Evolutionary conservation across 2,329 filamentous ascomycete species (phyloP).

Genomic region (Hypoxylon sp.): DNA sequence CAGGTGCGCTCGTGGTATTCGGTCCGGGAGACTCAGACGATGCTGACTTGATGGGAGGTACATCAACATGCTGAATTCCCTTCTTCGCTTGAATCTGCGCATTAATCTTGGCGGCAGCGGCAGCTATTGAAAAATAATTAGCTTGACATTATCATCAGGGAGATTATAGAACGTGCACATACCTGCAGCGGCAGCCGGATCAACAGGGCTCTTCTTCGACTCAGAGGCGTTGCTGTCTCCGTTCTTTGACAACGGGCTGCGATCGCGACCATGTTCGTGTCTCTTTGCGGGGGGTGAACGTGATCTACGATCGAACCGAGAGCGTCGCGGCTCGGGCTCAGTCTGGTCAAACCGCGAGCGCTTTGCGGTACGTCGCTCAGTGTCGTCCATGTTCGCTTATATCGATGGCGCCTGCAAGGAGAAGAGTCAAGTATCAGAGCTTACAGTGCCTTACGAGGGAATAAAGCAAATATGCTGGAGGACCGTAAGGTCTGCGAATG

Average conservation of each 20-base stretch:
- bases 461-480: slow-evolving; percentile 9
- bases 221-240: slow-evolving; percentile 56
- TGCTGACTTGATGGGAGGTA: slow-evolving; percentile 81
- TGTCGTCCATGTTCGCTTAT: slow-evolving; percentile 76
- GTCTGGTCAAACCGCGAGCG: slow-evolving; percentile 96
- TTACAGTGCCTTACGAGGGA: background rate
- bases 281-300: slow-evolving; percentile 81
- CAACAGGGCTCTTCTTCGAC: slow-evolving; percentile 67
- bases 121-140: slow-evolving; percentile 68
- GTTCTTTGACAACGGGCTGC: slow-evolving; percentile 78
- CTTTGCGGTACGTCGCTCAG: slow-evolving; percentile 80
- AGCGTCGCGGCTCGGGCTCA: slow-evolving; percentile 82
- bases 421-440: background rate
- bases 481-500: background rate
- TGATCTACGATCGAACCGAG: slow-evolving; percentile 92
- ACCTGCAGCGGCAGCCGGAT: slow-evolving; percentile 86
- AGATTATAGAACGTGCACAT: slow-evolving; percentile 51
- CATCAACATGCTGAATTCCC: slow-evolving; percentile 90
- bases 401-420: background rate
- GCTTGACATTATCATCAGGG: slow-evolving; percentile 45
- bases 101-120: slow-evolving; percentile 90
- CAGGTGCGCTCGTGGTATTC: slow-evolving; percentile 52
- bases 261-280: slow-evolving; percentile 80
- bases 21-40: slow-evolving; percentile 62
- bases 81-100: slow-evolving; percentile 88